A percentile compares a stretch with the other conserved stretches of the same genome.
These are phyloP conservation scores for Ramularia endophylla DNA, from an alignment of 2,329 filamentous ascomycete species.

Conservation along the genomic window DNA sequence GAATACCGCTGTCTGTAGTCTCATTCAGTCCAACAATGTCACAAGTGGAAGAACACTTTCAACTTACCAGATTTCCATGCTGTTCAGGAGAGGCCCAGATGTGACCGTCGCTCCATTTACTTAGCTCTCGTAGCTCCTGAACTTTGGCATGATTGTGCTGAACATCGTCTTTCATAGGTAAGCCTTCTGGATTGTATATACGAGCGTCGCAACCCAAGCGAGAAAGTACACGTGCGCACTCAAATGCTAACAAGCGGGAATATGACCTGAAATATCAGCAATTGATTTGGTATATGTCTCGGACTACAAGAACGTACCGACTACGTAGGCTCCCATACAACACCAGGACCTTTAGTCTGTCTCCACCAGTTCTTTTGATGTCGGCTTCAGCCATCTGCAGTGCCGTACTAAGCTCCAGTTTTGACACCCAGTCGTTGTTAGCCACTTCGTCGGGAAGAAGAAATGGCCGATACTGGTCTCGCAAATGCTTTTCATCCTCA, in stretches of 20 bases:
- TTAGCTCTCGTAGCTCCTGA: slow-evolving; percentile 56
- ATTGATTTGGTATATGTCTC: not conserved
- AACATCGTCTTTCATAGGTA: slow-evolving; percentile 59
- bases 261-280: slow-evolving; percentile 45
- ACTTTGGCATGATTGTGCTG: slow-evolving; percentile 55
- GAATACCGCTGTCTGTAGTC: slow-evolving; percentile 53
- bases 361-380: slow-evolving; percentile 31
- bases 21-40: slow-evolving; percentile 1
- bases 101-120: slow-evolving; percentile 60
- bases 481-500: slow-evolving; percentile 44
- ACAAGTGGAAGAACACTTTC: not conserved
- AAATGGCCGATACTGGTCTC: slow-evolving; percentile 53
- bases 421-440: slow-evolving; percentile 50
- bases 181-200: slow-evolving; percentile 52
- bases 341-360: slow-evolving; percentile 52
- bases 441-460: slow-evolving; percentile 38
- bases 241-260: slow-evolving; percentile 54
- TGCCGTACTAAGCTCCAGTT: slow-evolving; percentile 51
- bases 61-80: slow-evolving; percentile 55
- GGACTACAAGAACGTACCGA: slow-evolving; percentile 11
- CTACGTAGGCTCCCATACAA: slow-evolving; percentile 55
- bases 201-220: slow-evolving; percentile 62
- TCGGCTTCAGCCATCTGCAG: slow-evolving; percentile 48
- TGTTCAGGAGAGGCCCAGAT: slow-evolving; percentile 62
- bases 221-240: slow-evolving; percentile 55